A percentile compares a stretch with the other conserved stretches of the same genome.
Evolutionary conservation across 2,329 filamentous ascomycete genomes (phyloP).

Genomic region (Scolecobasidium constrictum): DNA sequence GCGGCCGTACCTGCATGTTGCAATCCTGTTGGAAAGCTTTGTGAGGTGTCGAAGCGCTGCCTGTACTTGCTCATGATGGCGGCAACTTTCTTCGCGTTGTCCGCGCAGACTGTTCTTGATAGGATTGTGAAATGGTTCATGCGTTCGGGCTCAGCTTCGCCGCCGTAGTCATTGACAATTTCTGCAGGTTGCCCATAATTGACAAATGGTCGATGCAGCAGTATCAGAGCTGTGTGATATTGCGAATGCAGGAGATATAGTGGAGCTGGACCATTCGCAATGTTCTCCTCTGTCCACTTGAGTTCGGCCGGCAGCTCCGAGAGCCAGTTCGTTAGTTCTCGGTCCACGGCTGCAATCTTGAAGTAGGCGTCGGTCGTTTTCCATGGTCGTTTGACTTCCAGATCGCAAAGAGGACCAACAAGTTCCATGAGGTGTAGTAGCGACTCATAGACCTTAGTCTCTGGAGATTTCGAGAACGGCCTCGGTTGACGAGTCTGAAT

Average conservation of each 20-base stretch:
- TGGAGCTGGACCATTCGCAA: neutral
- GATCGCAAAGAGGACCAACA: neutral
- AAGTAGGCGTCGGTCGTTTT: neutral
- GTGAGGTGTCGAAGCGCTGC: conserved; percentile 8
- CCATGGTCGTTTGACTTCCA: no score
- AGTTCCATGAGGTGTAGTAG: conserved; percentile 3
- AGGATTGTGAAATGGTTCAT: conserved; percentile 11
- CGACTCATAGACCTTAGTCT: conserved; percentile 1
- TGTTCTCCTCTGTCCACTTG: conserved; percentile 1
- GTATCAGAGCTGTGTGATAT: conserved; percentile 42
- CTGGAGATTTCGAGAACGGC: neutral
- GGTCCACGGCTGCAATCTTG: neutral
- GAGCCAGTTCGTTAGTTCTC: neutral
- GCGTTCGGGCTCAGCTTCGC: neutral
- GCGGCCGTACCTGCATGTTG: conserved; percentile 14
- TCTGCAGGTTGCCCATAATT: conserved; percentile 30
- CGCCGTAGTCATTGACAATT: conserved; percentile 10
- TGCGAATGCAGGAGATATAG: conserved; percentile 19
- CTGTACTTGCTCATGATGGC: conserved; percentile 12
- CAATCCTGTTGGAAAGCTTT: conserved; percentile 13
- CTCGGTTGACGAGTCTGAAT: neutral
- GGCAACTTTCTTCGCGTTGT: conserved; percentile 12
- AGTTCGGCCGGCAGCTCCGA: neutral
- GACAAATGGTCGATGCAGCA: conserved; percentile 43
- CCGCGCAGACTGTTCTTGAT: conserved; percentile 12